Base-by-base conservation (phyloP, 768 basidiomycete species). In the Xerocomellus dryophilus region DNA sequence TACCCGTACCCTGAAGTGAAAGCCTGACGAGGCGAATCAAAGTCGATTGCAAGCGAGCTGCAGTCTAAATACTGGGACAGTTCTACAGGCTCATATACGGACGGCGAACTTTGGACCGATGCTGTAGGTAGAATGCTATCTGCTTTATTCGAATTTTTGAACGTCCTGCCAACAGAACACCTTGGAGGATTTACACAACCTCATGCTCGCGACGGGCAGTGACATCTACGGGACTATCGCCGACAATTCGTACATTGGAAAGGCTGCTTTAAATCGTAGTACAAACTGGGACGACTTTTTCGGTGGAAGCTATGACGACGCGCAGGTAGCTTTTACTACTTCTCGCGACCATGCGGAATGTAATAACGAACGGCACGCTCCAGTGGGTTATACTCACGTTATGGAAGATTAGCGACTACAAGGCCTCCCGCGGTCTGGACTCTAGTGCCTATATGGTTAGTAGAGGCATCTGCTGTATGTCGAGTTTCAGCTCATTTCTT, bases 321-420 rank as follows among this genome's bases (percentile, higher is more conserved):
- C 81, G 14, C 75, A 76, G 56, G 78, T 81, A 61, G n/a, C n/a
- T n/a, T 43, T 70, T 64, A 1, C 7, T 14, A 41, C 21, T 17
- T 32, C 29, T 38, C 7, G 3, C 3, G 8, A 15, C 7, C 8
- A 18, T 11, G 20, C 14, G 12, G 12, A 12, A 17, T 20, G 6
- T 34, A 27, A 34, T n/a, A 40, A 36, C 40, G 36, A 39, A n/a
- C 6, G 23, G 7, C 12, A 5, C 21, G 29, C 23, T 41, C 21
- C 43, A 83, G 81, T 84, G 82, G 81, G 67, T 81, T 36, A 76
- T 82, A 32, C 66, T 82, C n/a, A 73, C 79, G 9, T 63, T 81
- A 9, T 82, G 80, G 81, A 83, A 81, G 66, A 78, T 83, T 8
- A 76, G 71, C 0, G 81, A 84, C 61, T 83, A 81, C 66, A 78